Percentiles rank a stretch among this genome's conserved stretches.
Conservation (phyloP, 2,329 filamentous ascomycete genomes). For the Chlorencoelia australis region DNA sequence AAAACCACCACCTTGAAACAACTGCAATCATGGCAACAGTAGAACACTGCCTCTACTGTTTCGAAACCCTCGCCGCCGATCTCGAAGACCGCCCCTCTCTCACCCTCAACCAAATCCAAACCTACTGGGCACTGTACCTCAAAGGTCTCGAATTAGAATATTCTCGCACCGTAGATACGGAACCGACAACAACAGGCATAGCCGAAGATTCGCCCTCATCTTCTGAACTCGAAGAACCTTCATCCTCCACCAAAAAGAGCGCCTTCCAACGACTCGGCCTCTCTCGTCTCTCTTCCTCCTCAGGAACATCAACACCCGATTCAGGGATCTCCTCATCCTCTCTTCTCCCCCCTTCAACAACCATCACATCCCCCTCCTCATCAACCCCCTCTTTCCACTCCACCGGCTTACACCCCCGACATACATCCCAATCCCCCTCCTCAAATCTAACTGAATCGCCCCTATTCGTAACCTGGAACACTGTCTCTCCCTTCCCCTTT, state of each 20-base stretch:
- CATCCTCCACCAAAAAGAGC: too few species aligned
- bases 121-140: slow-evolving; percentile 41
- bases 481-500: slow-evolving; percentile 41
- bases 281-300: slow-evolving; percentile 7
- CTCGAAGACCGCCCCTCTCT: slow-evolving; percentile 62
- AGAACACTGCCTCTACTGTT: slow-evolving; percentile 86
- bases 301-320: slow-evolving; percentile 2
- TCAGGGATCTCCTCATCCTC: slow-evolving; percentile 13
- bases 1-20: not conserved
- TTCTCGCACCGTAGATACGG: too few species aligned
- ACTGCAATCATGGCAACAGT: slow-evolving; percentile 60
- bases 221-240: too few species aligned
- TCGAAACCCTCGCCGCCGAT: slow-evolving; percentile 71
- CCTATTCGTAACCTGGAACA: slow-evolving; percentile 86
- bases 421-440: slow-evolving; percentile 14
- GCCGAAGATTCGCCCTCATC: too few species aligned
- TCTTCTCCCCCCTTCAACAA: slow-evolving; percentile 22
- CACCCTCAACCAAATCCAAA: slow-evolving; percentile 57
- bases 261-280: slow-evolving; percentile 12
- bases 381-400: slow-evolving; percentile 29
- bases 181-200: too few species aligned
- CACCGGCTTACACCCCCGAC: slow-evolving; percentile 13
- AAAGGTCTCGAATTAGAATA: slow-evolving; percentile 28
- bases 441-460: slow-evolving; percentile 45
- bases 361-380: slow-evolving; percentile 35